These are phyloP conservation scores for Chionographis japonica DNA, from an alignment of 106 monocot species.

Conservation along the genomic window DNA sequence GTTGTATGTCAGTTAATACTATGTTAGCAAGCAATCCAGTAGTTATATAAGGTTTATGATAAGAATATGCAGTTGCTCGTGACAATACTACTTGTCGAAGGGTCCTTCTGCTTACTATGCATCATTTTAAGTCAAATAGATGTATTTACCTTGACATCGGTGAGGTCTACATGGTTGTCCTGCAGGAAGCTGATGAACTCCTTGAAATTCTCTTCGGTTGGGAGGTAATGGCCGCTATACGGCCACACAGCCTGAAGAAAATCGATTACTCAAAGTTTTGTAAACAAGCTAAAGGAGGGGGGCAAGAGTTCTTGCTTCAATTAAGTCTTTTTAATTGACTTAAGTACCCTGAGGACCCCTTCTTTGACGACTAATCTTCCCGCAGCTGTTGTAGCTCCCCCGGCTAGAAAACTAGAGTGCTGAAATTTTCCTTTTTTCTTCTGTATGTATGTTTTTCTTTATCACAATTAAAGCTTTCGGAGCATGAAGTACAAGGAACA, in stretches of 20 bases:
- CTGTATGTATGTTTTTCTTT: constrained; percentile 26
- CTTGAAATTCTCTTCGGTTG: constrained; percentile 47
- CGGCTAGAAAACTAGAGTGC: constrained; percentile 83
- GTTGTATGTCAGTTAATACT: background rate
- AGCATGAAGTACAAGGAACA: constrained; percentile 46
- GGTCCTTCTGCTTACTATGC: background rate
- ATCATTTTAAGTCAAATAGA: background rate
- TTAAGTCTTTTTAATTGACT: background rate
- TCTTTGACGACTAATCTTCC: constrained; percentile 67
- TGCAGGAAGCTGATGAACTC: constrained; percentile 37
- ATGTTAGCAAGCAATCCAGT: background rate
- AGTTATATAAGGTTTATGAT: background rate
- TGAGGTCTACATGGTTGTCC: constrained; percentile 45
- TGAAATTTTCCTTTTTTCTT: constrained; percentile 82
- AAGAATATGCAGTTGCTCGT: too few relatives aligned
- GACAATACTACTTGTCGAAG: background rate
- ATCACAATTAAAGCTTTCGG: background rate
- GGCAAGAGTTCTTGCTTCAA: too few relatives aligned
- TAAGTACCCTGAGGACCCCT: constrained; percentile 29
- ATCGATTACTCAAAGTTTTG: background rate
- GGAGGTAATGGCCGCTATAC: constrained; percentile 48
- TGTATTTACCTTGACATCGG: constrained; percentile 27
- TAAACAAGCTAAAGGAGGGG: too few relatives aligned
- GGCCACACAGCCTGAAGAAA: constrained; percentile 48
- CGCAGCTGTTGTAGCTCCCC: constrained; percentile 69